These are phyloP conservation scores for Chondrostereum purpureum DNA, from an alignment of 1,284 basidiomycete species.

Conservation along the genomic window DNA sequence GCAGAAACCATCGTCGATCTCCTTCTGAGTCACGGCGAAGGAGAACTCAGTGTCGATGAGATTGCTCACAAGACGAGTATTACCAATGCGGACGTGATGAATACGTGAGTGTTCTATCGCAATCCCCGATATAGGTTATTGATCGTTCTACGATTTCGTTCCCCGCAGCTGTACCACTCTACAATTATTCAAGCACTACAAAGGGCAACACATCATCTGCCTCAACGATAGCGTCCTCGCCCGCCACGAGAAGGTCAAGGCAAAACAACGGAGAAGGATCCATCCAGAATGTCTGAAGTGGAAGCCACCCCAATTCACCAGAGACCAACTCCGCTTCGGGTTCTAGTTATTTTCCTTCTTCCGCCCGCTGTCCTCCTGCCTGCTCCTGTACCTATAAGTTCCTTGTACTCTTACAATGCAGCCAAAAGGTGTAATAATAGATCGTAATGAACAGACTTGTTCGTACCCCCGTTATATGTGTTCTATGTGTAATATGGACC, in stretches of 20 bases:
- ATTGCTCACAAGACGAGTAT: conserved; percentile 97
- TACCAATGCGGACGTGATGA: conserved; percentile 95
- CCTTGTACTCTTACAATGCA: not conserved
- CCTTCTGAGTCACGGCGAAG: conserved; percentile 64
- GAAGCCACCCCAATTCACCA: conserved; percentile 91
- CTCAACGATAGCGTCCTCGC: conserved; percentile 89
- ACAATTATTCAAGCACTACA: conserved; percentile 95
- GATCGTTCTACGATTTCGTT: conserved; percentile 11
- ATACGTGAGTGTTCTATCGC: conserved; percentile 67
- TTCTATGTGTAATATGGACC: not conserved
- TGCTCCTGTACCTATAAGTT: not conserved
- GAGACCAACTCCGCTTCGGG: conserved; percentile 85
- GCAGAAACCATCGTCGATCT: conserved; percentile 94
- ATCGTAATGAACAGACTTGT: not conserved
- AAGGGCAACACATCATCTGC: conserved; percentile 91
- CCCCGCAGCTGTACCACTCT: conserved; percentile 80
- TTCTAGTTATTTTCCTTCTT: conserved; percentile 26
- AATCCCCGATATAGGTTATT: conserved; percentile 7
- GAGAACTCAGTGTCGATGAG: conserved; percentile 90
- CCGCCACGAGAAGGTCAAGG: conserved; percentile 79
- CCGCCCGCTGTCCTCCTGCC: too few relatives aligned
- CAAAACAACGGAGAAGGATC: conserved; percentile 78
- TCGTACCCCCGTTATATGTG: too few relatives aligned
- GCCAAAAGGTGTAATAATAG: not conserved
- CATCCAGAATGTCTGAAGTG: conserved; percentile 79